Evolutionary conservation across 2,329 filamentous ascomycete species (phyloP), one percentile per base, ranked within the genome.

Genomic region (Aureobasidium sp.): DNA sequence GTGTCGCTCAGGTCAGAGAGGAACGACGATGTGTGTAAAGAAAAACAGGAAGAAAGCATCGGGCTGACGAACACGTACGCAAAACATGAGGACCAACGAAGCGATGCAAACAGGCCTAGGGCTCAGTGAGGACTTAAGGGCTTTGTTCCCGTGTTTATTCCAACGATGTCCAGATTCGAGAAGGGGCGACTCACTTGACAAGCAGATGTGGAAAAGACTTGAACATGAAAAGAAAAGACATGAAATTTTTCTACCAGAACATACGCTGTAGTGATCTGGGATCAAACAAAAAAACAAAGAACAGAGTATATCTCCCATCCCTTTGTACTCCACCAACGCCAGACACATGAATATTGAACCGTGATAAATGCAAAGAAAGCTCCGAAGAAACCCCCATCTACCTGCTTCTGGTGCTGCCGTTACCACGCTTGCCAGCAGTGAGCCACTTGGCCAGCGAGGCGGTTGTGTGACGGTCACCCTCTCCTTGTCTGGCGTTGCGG

Each of bases 401-500:
- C 58, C 71, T 67, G 62, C 87, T 85, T 70, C 84, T 79, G 63
- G 90, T 93, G 82, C 94, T 96, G 77, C 94, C 93, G 73, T 96
- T 92, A 66, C 90, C 88, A 75, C 94, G 88, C 83, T 97, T 99
- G 71, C 94, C 94, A 64, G 89, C 82, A 74, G 96, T 88, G 84
- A 99, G 82, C 79, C 97, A 94, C 80, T 96, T 99, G 66, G 87
- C 85, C 76, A 96, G 78, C 59, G 89, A 83, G 41, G 89, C 89
- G 62, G 87, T 87, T 65, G 86, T 86, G 78, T 97, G 93, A 74
- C 95, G 86, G 82, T 99, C 94, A 65, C 88, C 92, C 81, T 99
- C 94, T 82, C 94, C 94, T 82, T 95, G 90, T 76, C 92, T 87
- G 48, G 94, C 94, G 88, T 95, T 94, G 67, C 93, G 86, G 81